Percentiles rank a stretch among this genome's conserved stretches.
phyloP scores from a whole-genome alignment of 805 yeast genomes.

The Saccharomycopsis vini region DNA sequence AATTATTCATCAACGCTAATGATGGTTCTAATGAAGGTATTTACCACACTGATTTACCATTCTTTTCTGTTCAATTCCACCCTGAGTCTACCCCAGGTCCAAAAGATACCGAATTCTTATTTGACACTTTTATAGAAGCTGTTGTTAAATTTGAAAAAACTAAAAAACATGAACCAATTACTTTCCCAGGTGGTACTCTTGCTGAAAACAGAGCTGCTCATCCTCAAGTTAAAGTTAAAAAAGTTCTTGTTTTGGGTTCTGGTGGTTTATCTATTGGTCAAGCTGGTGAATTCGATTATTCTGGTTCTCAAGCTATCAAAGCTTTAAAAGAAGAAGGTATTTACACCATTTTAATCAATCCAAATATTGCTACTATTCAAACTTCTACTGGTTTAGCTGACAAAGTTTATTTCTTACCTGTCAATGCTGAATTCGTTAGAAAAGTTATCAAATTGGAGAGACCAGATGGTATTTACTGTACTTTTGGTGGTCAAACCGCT shows the following conservation, averaged over 20 bases:
- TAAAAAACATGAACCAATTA: slow-evolving; percentile 54
- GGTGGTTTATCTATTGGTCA: slow-evolving; percentile 99
- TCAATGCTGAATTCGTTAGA: slow-evolving; percentile 90
- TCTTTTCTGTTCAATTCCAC: slow-evolving; percentile 96
- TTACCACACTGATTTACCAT: slow-evolving; percentile 78
- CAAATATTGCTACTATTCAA: slow-evolving; percentile 97
- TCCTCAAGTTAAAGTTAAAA: slow-evolving; percentile 82
- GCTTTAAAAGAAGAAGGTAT: slow-evolving; percentile 97
- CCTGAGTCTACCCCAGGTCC: slow-evolving; percentile 99
- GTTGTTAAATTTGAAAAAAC: slow-evolving; percentile 58
- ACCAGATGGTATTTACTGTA: slow-evolving; percentile 94
- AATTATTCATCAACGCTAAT: slow-evolving; percentile 88
- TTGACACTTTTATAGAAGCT: slow-evolving; percentile 83
- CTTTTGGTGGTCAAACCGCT: slow-evolving; percentile 99
- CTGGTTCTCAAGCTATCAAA: slow-evolving; percentile 98
- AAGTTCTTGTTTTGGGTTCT: slow-evolving; percentile 88
- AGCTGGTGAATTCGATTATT: slow-evolving; percentile 98
- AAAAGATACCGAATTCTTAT: slow-evolving; percentile 94
- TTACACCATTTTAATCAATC: slow-evolving; percentile 90
- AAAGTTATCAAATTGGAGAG: slow-evolving; percentile 90
- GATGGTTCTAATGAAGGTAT: slow-evolving; percentile 99
- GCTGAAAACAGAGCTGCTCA: slow-evolving; percentile 67
- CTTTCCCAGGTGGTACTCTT: slow-evolving; percentile 81
- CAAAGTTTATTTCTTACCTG: slow-evolving; percentile 97
- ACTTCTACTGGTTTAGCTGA: slow-evolving; percentile 97